Base-by-base conservation (phyloP, 106 monocot species). In the Narthecium ossifragum region DNA sequence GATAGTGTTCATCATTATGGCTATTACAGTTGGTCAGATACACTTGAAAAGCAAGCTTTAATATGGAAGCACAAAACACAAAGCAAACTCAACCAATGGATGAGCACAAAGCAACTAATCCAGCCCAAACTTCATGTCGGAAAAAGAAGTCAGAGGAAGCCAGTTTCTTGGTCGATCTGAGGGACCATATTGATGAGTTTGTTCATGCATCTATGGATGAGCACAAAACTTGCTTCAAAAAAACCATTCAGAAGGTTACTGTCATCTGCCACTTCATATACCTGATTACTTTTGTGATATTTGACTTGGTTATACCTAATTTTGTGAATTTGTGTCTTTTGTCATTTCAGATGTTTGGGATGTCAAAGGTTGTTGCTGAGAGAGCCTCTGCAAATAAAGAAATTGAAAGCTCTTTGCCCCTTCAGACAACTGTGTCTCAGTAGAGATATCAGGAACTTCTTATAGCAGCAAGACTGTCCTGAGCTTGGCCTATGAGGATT, bases 121-220 rank as follows among this genome's bases (percentile, higher is more conserved):
- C 78, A 12, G 64, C 62, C 6, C 50, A 65, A 59, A 20, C 52
- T 21, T 79, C 85, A 33, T 85, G 85, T 22, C 52, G 79, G 18
- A 80, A 80, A 69, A 85, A 80, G 61, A 80, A 76, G 31, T 66
- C 85, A 6, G 79, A 85, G 39, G 53, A 40, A 40, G 58, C 69
- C n/a, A 70, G 52, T 55, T 85, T 85, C 51, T 1, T 85, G n/a
- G 72, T 22, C 9, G 68, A 65, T 28, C 6, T 78, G 15, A 71
- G 31, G 47, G 72, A 78, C 34, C 78, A 78, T 57, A 50, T 72
- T 25, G 78, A 78, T 37, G 78, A 78, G 37, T 78, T 78, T 40
- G 29, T 78, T 55, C 53, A 78, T 62, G 67, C 78, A 39, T 78
- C 78, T 52, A 62, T 71, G 78, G 78, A 78, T 11, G 78, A 78